A percentile compares a stretch with the other conserved stretches of the same genome.
These are phyloP conservation scores for Musa troglodytarum DNA, from an alignment of 176 grass and related monocot genomes.

Conservation along the genomic window DNA sequence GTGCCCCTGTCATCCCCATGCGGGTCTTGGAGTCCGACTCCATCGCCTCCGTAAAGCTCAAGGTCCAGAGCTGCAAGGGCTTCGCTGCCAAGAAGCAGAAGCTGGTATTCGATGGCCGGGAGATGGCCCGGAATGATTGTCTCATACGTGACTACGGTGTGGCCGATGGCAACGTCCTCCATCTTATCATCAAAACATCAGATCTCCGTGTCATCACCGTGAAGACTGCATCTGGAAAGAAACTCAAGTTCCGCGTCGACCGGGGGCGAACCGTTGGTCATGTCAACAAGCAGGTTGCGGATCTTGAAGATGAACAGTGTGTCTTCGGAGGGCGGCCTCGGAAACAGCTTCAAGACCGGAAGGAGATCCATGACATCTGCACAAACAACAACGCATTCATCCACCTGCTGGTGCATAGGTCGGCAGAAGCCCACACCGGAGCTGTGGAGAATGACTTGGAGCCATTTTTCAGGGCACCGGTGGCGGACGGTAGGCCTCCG, in stretches of 20 bases:
- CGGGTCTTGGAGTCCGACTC: constrained; percentile 3
- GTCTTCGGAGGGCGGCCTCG: background rate
- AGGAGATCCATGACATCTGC: background rate
- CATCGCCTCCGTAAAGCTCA: background rate
- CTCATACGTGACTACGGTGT: background rate
- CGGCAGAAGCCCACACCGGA: background rate
- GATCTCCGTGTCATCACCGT: constrained; percentile 10
- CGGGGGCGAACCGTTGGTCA: background rate
- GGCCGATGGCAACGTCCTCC: background rate
- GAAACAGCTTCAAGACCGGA: background rate
- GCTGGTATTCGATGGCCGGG: background rate
- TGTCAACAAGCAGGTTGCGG: background rate
- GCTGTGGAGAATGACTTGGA: background rate
- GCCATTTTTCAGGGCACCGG: background rate
- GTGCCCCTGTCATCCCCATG: background rate
- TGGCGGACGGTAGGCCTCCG: background rate
- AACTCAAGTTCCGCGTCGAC: background rate
- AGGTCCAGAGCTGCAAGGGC: background rate
- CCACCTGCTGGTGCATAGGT: background rate
- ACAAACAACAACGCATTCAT: background rate
- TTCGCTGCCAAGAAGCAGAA: constrained; percentile 2
- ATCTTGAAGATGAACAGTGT: background rate
- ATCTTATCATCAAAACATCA: background rate
- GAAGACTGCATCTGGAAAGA: constrained; percentile 1
- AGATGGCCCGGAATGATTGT: constrained; percentile 4